A percentile compares a stretch with the other conserved stretches of the same genome.
Conservation (phyloP, 2,329 filamentous ascomycete species). For the Cercospora beticola region DNA sequence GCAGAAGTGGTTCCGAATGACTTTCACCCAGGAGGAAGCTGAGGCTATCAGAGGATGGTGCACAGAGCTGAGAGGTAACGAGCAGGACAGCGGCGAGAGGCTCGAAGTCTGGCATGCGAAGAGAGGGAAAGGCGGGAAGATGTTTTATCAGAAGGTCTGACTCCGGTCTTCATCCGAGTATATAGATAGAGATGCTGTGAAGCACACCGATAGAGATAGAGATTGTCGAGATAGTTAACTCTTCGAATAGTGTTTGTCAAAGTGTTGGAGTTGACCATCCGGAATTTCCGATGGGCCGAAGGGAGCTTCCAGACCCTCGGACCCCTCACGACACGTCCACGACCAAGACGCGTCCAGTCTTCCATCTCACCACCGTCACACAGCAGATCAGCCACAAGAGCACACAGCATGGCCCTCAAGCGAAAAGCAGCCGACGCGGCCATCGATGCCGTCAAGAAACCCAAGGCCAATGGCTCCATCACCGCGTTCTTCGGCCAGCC, state of each 20-base stretch:
- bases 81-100: background rate
- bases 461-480: conserved; percentile 69
- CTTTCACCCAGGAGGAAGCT: conserved; percentile 40
- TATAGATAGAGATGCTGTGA: background rate
- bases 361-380: background rate
- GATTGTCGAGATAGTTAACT: background rate
- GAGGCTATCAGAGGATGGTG: conserved; percentile 40
- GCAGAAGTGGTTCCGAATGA: conserved; percentile 47
- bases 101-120: conserved; percentile 14
- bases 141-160: background rate
- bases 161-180: background rate
- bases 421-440: conserved; percentile 50
- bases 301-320: background rate
- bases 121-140: conserved; percentile 6
- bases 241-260: background rate
- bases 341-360: background rate
- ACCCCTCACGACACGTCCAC: conserved; percentile 5
- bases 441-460: conserved; percentile 50
- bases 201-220: background rate
- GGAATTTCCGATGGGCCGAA: background rate
- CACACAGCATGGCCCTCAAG: conserved; percentile 50
- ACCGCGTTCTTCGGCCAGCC: conserved; percentile 83
- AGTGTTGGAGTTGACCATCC: background rate
- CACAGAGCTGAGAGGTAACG: conserved; percentile 8
- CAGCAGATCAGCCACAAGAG: conserved; percentile 10